phyloP scores from a whole-genome alignment of 106 monocot species.

The Iris macrosiphon region DNA sequence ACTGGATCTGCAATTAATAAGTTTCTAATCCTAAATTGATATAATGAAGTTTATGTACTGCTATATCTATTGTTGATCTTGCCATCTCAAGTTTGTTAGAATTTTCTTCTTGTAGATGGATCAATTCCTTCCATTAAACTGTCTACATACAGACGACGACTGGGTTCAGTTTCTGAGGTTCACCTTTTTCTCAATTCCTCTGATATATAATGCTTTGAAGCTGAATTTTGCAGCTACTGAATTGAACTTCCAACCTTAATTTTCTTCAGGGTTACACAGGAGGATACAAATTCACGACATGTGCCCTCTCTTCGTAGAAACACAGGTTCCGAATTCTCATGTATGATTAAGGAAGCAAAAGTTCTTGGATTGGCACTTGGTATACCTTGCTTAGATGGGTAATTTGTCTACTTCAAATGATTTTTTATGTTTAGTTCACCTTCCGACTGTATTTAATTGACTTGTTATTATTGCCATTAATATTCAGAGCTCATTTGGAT shows the following conservation, averaged over 20 bases:
- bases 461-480: background rate
- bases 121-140: constrained; percentile 86
- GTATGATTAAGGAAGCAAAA: constrained; percentile 94
- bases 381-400: constrained; percentile 91
- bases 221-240: background rate
- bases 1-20: too few species aligned
- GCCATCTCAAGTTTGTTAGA: too few species aligned
- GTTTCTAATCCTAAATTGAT: too few species aligned
- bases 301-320: constrained; percentile 63
- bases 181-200: background rate
- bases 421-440: background rate
- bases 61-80: background rate
- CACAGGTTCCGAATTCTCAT: constrained; percentile 76
- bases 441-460: background rate
- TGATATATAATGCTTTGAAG: background rate
- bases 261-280: constrained; percentile 30
- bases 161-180: constrained; percentile 48
- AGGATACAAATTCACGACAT: constrained; percentile 29
- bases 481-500: background rate
- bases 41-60: too few species aligned
- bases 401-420: constrained; percentile 12
- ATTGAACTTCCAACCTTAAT: too few species aligned
- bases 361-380: constrained; percentile 75
- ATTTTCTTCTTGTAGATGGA: constrained; percentile 68
- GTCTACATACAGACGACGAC: constrained; percentile 61